phyloP scores from a whole-genome alignment of 805 yeast species.

The Candida namnaoensis region DNA sequence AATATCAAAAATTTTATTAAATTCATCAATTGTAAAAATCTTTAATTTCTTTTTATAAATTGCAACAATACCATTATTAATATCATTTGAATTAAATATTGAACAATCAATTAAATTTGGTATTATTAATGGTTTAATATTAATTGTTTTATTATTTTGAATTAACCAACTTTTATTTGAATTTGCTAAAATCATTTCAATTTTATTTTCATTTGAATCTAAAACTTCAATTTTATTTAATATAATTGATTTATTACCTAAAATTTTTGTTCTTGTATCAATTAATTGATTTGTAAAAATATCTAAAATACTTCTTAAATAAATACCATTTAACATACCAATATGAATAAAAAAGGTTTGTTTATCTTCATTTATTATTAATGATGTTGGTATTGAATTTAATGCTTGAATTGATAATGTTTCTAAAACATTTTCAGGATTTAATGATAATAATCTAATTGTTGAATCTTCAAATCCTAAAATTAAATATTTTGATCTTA shows the following conservation, averaged over 20 bases:
- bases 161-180: slow-evolving; percentile 25
- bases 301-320: slow-evolving; percentile 55
- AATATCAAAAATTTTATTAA: slow-evolving; percentile 21
- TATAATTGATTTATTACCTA: slow-evolving; percentile 61
- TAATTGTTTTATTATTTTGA: slow-evolving; percentile 14
- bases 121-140: slow-evolving; percentile 19
- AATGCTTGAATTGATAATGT: slow-evolving; percentile 57
- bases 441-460: slow-evolving; percentile 57
- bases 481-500: slow-evolving; percentile 49
- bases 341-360: slow-evolving; percentile 44
- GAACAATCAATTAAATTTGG: slow-evolving; percentile 34
- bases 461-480: slow-evolving; percentile 69
- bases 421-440: slow-evolving; percentile 51
- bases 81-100: slow-evolving; percentile 55
- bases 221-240: slow-evolving; percentile 19
- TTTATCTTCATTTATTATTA: slow-evolving; percentile 18
- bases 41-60: slow-evolving; percentile 40
- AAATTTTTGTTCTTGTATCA: slow-evolving; percentile 59
- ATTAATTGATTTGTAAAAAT: slow-evolving; percentile 48
- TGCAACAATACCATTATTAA: slow-evolving; percentile 55
- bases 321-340: slow-evolving; percentile 81
- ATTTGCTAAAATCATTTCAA: slow-evolving; percentile 20
- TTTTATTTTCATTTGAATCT: slow-evolving; percentile 3
- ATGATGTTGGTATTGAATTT: slow-evolving; percentile 36
- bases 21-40: slow-evolving; percentile 45